Percentiles rank a stretch among this genome's conserved stretches.
Conservation (phyloP, 2,329 filamentous ascomycete genomes). For the Pseudocercospora ulei region DNA sequence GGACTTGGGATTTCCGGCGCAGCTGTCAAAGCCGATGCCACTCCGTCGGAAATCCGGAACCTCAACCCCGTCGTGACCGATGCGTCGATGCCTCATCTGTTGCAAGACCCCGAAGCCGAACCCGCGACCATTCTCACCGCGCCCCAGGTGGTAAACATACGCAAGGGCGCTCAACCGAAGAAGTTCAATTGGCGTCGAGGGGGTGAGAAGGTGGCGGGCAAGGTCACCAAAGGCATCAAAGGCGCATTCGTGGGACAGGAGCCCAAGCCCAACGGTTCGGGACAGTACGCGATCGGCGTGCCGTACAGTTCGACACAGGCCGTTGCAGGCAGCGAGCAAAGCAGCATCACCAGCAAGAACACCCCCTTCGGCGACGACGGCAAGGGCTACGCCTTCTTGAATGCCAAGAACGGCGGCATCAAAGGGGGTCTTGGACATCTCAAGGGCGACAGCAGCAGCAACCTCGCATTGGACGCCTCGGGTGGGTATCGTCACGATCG, state of each 20-base stretch:
- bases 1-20: conserved; percentile 53
- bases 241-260: conserved; percentile 60
- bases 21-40: conserved; percentile 21
- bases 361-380: conserved; percentile 18
- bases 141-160: conserved; percentile 90
- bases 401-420: conserved; percentile 32
- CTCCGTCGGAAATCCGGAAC: conserved; percentile 38
- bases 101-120: conserved; percentile 55
- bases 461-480: conserved; percentile 33
- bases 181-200: conserved; percentile 99
- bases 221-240: conserved; percentile 87
- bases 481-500: conserved; percentile 24
- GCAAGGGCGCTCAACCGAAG: conserved; percentile 74
- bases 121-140: conserved; percentile 53
- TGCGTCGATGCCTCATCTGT: conserved; percentile 37
- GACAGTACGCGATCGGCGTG: conserved; percentile 29
- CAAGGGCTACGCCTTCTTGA: conserved; percentile 33
- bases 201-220: conserved; percentile 84
- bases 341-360: conserved; percentile 24
- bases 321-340: conserved; percentile 29
- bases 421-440: conserved; percentile 33
- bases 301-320: conserved; percentile 31
- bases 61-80: conserved; percentile 30
- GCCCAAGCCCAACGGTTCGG: conserved; percentile 17
- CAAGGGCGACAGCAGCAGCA: conserved; percentile 41